phyloP scores from a whole-genome alignment of 257 asterid genomes.

The Solanum neorickii region DNA sequence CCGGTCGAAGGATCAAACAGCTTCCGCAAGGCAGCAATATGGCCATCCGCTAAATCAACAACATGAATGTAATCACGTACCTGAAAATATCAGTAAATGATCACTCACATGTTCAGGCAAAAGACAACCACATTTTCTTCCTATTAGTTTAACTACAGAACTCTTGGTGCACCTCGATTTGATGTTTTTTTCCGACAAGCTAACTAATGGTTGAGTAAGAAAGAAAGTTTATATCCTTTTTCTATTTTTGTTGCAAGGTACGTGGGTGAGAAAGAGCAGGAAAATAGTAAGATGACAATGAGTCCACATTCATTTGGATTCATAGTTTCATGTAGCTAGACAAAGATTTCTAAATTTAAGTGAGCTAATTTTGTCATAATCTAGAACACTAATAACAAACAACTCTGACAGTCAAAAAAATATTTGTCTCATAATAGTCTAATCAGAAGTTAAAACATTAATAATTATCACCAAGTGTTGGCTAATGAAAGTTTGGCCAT shows the following conservation, averaged over 20 bases:
- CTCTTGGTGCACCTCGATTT: background rate
- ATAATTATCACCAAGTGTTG: background rate
- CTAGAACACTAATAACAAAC: background rate
- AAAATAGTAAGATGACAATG: background rate
- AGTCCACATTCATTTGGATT: background rate
- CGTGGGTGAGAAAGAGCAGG: background rate
- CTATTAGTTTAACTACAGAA: background rate
- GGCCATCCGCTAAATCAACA: constrained; percentile 2
- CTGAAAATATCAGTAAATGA: background rate
- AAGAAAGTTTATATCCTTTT: background rate
- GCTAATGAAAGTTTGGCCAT: background rate
- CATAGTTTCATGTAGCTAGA: background rate
- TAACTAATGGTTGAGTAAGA: background rate
- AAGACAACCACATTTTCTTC: background rate
- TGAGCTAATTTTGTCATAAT: background rate
- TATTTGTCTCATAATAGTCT: background rate
- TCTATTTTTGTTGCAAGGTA: background rate
- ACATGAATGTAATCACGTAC: constrained; percentile 2
- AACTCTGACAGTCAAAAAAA: background rate
- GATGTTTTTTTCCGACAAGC: background rate
- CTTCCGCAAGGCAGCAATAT: background rate
- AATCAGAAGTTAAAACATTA: background rate
- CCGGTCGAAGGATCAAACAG: background rate
- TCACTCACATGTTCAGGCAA: background rate
- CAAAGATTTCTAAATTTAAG: background rate